Evolutionary conservation across 345 rosid species (phyloP).

Genomic region (Aquilaria sinensis): DNA sequence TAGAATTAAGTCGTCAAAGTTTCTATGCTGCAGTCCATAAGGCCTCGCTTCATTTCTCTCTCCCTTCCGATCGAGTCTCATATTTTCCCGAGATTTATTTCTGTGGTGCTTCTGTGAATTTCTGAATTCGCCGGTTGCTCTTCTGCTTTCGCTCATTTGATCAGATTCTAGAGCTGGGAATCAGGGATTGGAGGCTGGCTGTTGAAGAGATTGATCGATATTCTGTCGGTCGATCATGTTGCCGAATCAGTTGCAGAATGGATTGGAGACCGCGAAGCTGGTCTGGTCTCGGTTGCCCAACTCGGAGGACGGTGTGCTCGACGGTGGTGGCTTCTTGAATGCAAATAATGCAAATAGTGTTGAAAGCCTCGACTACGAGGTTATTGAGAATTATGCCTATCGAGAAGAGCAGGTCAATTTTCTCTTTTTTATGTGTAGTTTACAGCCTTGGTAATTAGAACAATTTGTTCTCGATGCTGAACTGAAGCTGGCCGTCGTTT

Average conservation of each 20-base stretch:
- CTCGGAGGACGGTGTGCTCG: conserved; percentile 58
- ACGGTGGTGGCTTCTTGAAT: conserved; percentile 43
- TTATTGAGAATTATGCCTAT: conserved; percentile 85
- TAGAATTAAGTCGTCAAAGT: background rate
- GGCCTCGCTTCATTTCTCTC: background rate
- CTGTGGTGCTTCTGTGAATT: background rate
- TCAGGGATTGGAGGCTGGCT: background rate
- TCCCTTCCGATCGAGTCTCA: background rate
- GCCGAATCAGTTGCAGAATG: conserved; percentile 72
- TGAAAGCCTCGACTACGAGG: conserved; percentile 94
- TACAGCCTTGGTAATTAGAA: background rate
- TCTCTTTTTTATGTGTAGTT: background rate
- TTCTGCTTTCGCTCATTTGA: background rate
- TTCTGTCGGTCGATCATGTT: conserved; percentile 39
- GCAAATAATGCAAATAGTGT: conserved; percentile 28
- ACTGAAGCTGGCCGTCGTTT: background rate
- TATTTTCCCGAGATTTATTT: background rate
- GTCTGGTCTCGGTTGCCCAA: conserved; percentile 84
- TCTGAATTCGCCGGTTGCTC: background rate
- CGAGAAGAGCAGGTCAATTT: conserved; percentile 75
- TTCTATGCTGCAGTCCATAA: background rate
- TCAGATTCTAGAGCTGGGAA: background rate
- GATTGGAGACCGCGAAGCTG: conserved; percentile 61
- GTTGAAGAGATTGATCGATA: background rate
- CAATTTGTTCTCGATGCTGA: background rate